Percentiles rank a stretch among this genome's conserved stretches.
Evolutionary conservation across 148 eudicot species (phyloP).

Genomic region (Pouteria glomerata): DNA sequence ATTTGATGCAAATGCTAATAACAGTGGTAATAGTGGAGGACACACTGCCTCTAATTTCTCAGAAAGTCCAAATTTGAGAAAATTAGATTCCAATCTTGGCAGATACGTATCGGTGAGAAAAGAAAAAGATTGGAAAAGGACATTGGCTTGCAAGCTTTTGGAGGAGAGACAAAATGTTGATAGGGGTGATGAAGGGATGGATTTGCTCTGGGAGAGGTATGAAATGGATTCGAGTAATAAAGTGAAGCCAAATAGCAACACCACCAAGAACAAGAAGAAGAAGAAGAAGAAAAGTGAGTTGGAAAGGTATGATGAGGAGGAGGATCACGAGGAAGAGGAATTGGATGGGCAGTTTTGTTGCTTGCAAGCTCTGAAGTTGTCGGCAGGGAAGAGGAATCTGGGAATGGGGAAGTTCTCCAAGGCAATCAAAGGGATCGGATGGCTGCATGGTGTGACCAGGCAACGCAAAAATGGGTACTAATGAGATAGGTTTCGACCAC

Average conservation of each 20-base stretch:
- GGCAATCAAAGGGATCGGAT: slow-evolving; percentile 76
- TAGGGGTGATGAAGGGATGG: slow-evolving; percentile 82
- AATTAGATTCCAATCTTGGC: slow-evolving; percentile 20
- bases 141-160: slow-evolving; percentile 81
- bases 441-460: slow-evolving; percentile 52
- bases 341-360: slow-evolving; percentile 60
- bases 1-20: too few species aligned
- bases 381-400: slow-evolving; percentile 80
- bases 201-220: slow-evolving; percentile 75
- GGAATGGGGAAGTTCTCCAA: slow-evolving; percentile 62
- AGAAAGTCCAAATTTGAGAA: slow-evolving; percentile 1
- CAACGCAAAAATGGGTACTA: slow-evolving; percentile 35
- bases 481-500: background rate
- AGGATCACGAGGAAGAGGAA: slow-evolving; percentile 31
- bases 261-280: slow-evolving; percentile 17
- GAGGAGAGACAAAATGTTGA: slow-evolving; percentile 60
- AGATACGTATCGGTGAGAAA: slow-evolving; percentile 69
- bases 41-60: background rate
- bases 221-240: slow-evolving; percentile 42
- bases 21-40: too few species aligned
- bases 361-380: slow-evolving; percentile 74
- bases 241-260: background rate
- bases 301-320: slow-evolving; percentile 20
- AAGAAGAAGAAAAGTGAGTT: slow-evolving; percentile 9
- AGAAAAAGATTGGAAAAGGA: slow-evolving; percentile 82